Conservation (phyloP, 176 grass and related monocot genomes). For the Avena sativa region DNA sequence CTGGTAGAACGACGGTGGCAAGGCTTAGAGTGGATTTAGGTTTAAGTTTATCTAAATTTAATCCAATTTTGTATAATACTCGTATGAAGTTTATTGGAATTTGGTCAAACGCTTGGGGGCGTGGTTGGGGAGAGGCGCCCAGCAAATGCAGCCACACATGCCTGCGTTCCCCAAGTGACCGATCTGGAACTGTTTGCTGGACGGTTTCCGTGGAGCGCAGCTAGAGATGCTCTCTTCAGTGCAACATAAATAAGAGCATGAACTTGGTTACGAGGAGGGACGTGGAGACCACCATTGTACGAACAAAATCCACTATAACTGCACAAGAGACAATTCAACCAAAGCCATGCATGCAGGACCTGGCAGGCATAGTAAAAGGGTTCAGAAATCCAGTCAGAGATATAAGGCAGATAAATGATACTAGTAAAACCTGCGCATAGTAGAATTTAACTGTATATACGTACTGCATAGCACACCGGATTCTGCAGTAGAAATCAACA, state of each 20-base stretch:
- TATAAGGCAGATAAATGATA: not conserved
- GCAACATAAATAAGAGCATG: not conserved
- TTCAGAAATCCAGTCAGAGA: conserved; percentile 20
- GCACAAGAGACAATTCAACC: conserved; percentile 22
- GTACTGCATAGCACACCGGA: not conserved
- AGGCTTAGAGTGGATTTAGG: too few relatives aligned
- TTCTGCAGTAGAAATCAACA: not conserved
- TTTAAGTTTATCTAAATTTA: too few relatives aligned
- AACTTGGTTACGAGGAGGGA: not conserved
- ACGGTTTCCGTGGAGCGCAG: too few relatives aligned
- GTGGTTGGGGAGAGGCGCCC: too few relatives aligned
- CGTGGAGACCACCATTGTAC: not conserved
- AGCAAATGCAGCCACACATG: too few relatives aligned
- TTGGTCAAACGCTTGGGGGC: too few relatives aligned
- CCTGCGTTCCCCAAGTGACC: too few relatives aligned
- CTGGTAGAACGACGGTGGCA: too few relatives aligned
- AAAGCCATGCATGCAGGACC: conserved; percentile 29
- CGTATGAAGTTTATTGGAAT: too few relatives aligned
- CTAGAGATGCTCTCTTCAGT: too few relatives aligned
- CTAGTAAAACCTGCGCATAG: conserved; percentile 14
- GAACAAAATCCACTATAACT: not conserved
- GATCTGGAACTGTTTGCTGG: too few relatives aligned
- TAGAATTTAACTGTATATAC: conserved; percentile 4
- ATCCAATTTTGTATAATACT: too few relatives aligned
- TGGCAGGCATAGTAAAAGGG: not conserved